Evolutionary conservation across 2,329 filamentous ascomycete genomes (phyloP).

Genomic region (Pseudocercospora cruenta): DNA sequence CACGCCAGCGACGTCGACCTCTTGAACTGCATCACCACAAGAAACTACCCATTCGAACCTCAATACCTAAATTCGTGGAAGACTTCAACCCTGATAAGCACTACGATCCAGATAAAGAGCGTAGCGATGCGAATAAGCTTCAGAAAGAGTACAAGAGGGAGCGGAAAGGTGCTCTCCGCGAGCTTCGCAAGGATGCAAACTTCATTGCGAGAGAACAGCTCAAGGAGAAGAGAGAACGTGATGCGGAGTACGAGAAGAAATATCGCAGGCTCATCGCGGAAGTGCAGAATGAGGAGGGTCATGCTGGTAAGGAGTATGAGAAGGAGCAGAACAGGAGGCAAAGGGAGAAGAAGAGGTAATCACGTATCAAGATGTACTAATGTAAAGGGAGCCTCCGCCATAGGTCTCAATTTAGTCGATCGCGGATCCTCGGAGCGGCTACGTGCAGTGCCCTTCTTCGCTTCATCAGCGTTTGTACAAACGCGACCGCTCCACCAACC

Average conservation of each 20-base stretch:
- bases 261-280: constrained; percentile 88
- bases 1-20: constrained; percentile 71
- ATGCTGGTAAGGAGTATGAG: constrained; percentile 25
- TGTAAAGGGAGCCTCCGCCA: neutral
- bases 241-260: constrained; percentile 94
- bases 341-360: constrained; percentile 20
- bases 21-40: constrained; percentile 87
- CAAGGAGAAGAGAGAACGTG: constrained; percentile 87
- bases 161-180: constrained; percentile 89
- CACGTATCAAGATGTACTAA: neutral
- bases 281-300: constrained; percentile 64
- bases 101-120: constrained; percentile 93
- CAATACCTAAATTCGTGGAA: constrained; percentile 94
- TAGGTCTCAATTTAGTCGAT: neutral
- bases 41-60: constrained; percentile 83
- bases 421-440: neutral
- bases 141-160: constrained; percentile 92
- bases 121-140: constrained; percentile 81
- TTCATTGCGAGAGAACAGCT: constrained; percentile 92
- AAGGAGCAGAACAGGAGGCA: constrained; percentile 27
- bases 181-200: constrained; percentile 91
- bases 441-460: neutral
- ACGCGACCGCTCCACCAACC: neutral
- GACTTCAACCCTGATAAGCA: constrained; percentile 92
- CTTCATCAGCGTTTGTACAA: neutral